Evolutionary conservation across 257 asterid genomes (phyloP).

Genomic region (Cynanchum wilfordii): DNA sequence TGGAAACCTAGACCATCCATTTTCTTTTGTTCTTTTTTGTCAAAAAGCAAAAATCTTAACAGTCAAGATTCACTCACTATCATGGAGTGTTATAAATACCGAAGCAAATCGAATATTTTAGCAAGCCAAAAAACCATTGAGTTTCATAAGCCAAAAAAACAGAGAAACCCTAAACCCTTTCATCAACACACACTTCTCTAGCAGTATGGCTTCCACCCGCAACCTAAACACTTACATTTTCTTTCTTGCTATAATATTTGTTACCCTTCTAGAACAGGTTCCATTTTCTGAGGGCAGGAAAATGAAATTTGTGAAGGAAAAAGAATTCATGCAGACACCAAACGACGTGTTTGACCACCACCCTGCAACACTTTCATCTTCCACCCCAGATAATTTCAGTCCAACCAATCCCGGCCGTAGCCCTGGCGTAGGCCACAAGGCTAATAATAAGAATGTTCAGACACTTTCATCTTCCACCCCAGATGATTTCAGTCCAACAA

Average conservation of each 20-base stretch:
- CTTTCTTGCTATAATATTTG: conserved; percentile 25
- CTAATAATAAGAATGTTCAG: too few species aligned
- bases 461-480: neutral
- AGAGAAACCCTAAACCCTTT: neutral
- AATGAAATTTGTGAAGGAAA: conserved; percentile 19
- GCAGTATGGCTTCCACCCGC: conserved; percentile 32
- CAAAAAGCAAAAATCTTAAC: neutral
- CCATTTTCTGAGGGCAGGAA: conserved; percentile 44
- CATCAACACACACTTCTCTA: neutral
- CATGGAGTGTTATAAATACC: conserved; percentile 16
- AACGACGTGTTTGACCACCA: neutral
- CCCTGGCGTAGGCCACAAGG: conserved; percentile 12
- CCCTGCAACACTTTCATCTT: neutral
- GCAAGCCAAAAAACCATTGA: conserved; percentile 7
- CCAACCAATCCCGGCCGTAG: conserved; percentile 11
- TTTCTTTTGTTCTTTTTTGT: neutral
- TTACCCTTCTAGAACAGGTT: conserved; percentile 15
- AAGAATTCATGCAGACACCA: neutral
- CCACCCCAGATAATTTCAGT: neutral
- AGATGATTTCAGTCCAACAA: conserved; percentile 35
- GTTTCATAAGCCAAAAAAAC: conserved; percentile 8
- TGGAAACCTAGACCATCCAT: conserved; percentile 20
- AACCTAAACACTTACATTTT: conserved; percentile 23
- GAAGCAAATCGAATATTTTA: conserved; percentile 5
- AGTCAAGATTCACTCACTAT: conserved; percentile 4